These are phyloP conservation scores for Shiraia bambusicola DNA, from an alignment of 2,329 filamentous ascomycete species.

Conservation along the genomic window DNA sequence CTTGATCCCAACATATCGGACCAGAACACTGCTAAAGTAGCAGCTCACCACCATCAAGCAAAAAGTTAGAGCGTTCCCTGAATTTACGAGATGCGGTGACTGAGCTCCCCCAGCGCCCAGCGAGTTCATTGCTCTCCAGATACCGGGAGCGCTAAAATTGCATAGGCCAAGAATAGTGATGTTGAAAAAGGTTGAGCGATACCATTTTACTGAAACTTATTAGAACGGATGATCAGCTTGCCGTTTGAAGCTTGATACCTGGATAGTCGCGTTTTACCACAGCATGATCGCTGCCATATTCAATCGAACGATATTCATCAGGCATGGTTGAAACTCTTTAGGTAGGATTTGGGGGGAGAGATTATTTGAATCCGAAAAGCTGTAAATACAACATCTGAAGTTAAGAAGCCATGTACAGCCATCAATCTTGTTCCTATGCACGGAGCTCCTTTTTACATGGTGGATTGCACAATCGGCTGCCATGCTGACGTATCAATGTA, in stretches of 20 bases:
- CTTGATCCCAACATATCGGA: constrained; percentile 70
- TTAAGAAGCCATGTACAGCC: no score
- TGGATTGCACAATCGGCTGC: not conserved
- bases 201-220: constrained; percentile 59
- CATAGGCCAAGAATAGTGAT: constrained; percentile 70
- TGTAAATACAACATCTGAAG: not conserved
- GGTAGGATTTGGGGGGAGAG: not conserved
- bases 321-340: constrained; percentile 13
- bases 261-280: constrained; percentile 28
- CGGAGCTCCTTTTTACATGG: not conserved
- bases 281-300: constrained; percentile 20
- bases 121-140: constrained; percentile 72
- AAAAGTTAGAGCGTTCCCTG: constrained; percentile 71
- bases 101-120: constrained; percentile 69
- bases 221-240: no score
- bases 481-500: not conserved
- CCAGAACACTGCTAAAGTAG: constrained; percentile 63
- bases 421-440: not conserved
- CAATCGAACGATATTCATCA: constrained; percentile 13
- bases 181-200: constrained; percentile 72
- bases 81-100: constrained; percentile 67
- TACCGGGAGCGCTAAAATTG: constrained; percentile 69
- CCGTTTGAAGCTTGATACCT: constrained; percentile 10
- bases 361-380: not conserved
- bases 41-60: constrained; percentile 73